phyloP scores from a whole-genome alignment of 495 filamentous ascomycete species.

The Hypoxylon fragiforme region DNA sequence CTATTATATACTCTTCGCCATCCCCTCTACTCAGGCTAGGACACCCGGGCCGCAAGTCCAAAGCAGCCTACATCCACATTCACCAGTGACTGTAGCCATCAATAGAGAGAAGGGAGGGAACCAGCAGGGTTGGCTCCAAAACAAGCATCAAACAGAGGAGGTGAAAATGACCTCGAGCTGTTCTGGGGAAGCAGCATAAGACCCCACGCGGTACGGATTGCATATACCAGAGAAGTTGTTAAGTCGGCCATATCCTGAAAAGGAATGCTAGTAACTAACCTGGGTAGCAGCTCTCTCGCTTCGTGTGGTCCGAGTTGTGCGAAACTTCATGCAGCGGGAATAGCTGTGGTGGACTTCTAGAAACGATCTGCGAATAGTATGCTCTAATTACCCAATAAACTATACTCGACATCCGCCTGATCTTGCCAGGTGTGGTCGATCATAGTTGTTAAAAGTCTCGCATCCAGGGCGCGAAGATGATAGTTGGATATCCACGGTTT shows the following conservation, averaged over 20 bases:
- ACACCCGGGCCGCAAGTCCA: neutral
- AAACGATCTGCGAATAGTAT: conserved; percentile 30
- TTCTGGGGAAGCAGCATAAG: conserved; percentile 28
- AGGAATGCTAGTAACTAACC: conserved; percentile 13
- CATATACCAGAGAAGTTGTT: conserved; percentile 21
- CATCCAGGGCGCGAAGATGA: conserved; percentile 22
- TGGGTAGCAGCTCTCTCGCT: conserved; percentile 11
- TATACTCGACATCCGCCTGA: conserved; percentile 25
- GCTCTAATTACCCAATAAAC: conserved; percentile 6
- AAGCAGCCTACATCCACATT: conserved; percentile 15
- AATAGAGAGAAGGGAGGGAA: conserved; percentile 35
- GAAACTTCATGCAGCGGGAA: conserved; percentile 11
- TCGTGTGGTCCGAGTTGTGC: conserved; percentile 14
- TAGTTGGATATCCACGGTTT: conserved; percentile 31
- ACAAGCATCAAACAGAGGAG: conserved; percentile 53
- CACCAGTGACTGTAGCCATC: conserved; percentile 3
- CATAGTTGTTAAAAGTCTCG: conserved; percentile 25
- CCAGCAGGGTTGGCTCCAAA: conserved; percentile 46
- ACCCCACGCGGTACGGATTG: conserved; percentile 31
- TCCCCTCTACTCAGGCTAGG: neutral
- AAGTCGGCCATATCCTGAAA: conserved; percentile 24
- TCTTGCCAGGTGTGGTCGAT: conserved; percentile 20
- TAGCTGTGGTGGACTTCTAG: conserved; percentile 14
- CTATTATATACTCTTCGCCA: conserved; percentile 30
- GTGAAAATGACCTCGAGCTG: conserved; percentile 34